phyloP scores from a whole-genome alignment of 495 filamentous ascomycete genomes.

The Penicillium tannophilum region DNA sequence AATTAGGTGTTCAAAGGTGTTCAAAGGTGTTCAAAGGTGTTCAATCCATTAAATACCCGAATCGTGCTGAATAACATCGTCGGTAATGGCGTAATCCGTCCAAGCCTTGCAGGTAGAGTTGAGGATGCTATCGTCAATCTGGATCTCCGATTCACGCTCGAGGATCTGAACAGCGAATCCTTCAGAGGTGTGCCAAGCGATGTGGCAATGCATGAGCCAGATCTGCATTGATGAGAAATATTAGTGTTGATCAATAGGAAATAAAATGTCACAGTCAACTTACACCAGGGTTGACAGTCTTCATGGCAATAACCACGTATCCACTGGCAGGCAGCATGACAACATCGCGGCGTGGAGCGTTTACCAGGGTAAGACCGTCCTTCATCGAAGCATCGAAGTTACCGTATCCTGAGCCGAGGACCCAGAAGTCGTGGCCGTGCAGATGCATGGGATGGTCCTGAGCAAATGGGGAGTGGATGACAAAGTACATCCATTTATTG shows the following conservation, averaged over 20 bases:
- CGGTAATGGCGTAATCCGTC: neutral
- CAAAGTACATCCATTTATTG: constrained; percentile 59
- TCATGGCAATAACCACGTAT: constrained; percentile 7
- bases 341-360: constrained; percentile 5
- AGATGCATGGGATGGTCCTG: constrained; percentile 29
- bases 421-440: constrained; percentile 32
- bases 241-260: neutral
- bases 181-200: constrained; percentile 63
- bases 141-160: constrained; percentile 37
- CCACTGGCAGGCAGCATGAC: constrained; percentile 1
- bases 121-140: neutral
- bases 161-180: constrained; percentile 46
- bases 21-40: too few relatives aligned
- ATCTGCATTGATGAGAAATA: constrained; percentile 41
- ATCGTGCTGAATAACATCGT: constrained; percentile 10
- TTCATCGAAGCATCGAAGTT: neutral
- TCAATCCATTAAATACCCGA: constrained; percentile 6
- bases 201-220: constrained; percentile 65
- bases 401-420: constrained; percentile 10
- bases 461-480: constrained; percentile 27
- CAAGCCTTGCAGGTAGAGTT: neutral
- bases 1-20: too few relatives aligned
- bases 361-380: neutral
- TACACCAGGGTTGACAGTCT: constrained; percentile 59
- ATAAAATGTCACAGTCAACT: neutral